Conservation (phyloP, 768 basidiomycete species). For the Boletus edulis region DNA sequence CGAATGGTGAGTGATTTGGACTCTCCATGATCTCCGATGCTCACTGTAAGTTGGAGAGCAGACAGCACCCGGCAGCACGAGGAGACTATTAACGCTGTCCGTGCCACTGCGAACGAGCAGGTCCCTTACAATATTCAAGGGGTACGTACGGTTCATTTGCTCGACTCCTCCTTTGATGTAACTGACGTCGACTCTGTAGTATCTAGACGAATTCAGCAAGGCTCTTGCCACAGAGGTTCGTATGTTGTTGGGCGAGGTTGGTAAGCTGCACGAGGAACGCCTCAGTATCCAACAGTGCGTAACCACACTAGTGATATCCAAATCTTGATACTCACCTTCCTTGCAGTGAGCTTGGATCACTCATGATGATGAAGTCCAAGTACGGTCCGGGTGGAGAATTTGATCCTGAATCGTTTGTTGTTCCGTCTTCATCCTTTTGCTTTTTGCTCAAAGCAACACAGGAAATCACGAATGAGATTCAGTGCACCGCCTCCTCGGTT, state of each 20-base stretch:
- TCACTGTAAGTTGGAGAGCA: conserved; percentile 54
- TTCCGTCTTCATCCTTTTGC: not conserved
- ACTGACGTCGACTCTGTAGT: conserved; percentile 37
- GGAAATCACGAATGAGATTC: conserved; percentile 42
- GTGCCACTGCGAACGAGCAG: conserved; percentile 68
- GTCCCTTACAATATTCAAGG: conserved; percentile 76
- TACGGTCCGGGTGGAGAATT: conserved; percentile 84
- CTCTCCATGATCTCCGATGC: not conserved
- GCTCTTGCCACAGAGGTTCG: conserved; percentile 66
- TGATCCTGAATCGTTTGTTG: conserved; percentile 69
- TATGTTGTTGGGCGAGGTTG: conserved; percentile 79
- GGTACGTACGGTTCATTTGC: conserved; percentile 40
- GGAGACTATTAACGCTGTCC: conserved; percentile 60
- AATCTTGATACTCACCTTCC: conserved; percentile 1
- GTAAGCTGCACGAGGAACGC: conserved; percentile 76
- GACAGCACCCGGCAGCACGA: conserved; percentile 58
- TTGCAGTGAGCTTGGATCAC: conserved; percentile 68
- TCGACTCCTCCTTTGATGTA: not conserved
- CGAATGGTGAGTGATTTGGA: conserved; percentile 47
- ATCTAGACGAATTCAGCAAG: conserved; percentile 80
- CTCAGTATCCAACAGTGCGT: conserved; percentile 77
- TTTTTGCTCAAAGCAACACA: conserved; percentile 13
- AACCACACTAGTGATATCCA: not conserved
- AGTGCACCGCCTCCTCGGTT: conserved; percentile 42
- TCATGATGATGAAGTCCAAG: conserved; percentile 68